Evolutionary conservation across 2,329 filamentous ascomycete genomes (phyloP).

Genomic region (Exophiala sp.): DNA sequence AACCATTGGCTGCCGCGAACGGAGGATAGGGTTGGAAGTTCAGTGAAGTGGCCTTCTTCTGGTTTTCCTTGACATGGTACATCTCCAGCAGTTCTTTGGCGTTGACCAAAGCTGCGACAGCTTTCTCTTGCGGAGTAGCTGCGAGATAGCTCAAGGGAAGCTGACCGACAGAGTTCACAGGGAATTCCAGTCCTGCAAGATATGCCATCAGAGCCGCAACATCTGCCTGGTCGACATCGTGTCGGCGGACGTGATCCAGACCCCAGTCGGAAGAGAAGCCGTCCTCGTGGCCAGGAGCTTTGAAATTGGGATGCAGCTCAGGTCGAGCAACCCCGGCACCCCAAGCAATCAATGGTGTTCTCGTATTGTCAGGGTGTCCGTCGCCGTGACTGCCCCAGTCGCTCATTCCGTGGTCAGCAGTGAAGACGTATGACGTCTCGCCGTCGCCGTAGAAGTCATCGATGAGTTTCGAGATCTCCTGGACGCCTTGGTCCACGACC

Average conservation of each 20-base stretch:
- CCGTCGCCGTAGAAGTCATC: constrained; percentile 82
- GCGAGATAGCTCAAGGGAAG: constrained; percentile 80
- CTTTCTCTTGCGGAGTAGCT: constrained; percentile 70
- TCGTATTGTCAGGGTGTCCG: constrained; percentile 93
- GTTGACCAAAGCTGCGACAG: constrained; percentile 79
- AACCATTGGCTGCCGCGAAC: constrained; percentile 61
- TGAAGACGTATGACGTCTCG: constrained; percentile 93
- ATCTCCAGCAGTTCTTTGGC: constrained; percentile 86
- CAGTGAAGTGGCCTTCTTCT: constrained; percentile 72
- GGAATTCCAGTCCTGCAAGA: constrained; percentile 80
- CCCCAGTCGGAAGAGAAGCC: constrained; percentile 84
- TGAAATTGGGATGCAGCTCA: constrained; percentile 49
- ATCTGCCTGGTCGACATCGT: constrained; percentile 92
- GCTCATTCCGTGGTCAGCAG: constrained; percentile 97
- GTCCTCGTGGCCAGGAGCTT: constrained; percentile 81
- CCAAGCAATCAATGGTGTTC: constrained; percentile 90
- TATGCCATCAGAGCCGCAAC: constrained; percentile 95
- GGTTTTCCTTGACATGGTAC: constrained; percentile 88
- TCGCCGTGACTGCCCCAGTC: constrained; percentile 99
- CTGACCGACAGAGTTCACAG: constrained; percentile 93
- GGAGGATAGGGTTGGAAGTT: constrained; percentile 72
- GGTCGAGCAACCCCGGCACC: constrained; percentile 85
- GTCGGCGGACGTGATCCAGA: constrained; percentile 72
- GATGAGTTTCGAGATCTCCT: constrained; percentile 76
- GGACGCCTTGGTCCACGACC: constrained; percentile 84